phyloP scores from a whole-genome alignment of 768 basidiomycete genomes.

The Tylopilus vinaceipallidus region DNA sequence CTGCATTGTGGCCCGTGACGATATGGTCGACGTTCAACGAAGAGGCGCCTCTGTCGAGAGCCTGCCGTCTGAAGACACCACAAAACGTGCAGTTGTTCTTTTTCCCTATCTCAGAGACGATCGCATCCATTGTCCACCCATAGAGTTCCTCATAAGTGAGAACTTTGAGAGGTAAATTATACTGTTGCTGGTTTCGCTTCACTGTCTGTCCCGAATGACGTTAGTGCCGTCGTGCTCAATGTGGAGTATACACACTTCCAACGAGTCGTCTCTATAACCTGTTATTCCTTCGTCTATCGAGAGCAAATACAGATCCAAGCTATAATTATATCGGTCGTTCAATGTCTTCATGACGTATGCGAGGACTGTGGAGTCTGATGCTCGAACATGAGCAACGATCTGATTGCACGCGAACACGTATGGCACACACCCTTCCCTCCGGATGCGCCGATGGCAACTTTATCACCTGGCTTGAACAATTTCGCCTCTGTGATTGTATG shows the following conservation, averaged over 20 bases:
- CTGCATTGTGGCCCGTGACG: conserved; percentile 98
- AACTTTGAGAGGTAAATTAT: conserved; percentile 93
- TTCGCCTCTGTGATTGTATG: conserved; percentile 84
- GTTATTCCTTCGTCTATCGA: conserved; percentile 99
- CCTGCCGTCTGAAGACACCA: conserved; percentile 95
- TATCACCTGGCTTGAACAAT: conserved; percentile 86
- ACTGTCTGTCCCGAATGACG: conserved; percentile 67
- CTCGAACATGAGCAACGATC: neutral
- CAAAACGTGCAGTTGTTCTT: conserved; percentile 99
- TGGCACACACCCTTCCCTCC: conserved; percentile 85
- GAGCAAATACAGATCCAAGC: conserved; percentile 84
- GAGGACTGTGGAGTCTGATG: conserved; percentile 91
- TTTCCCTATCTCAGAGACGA: conserved; percentile 90
- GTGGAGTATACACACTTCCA: conserved; percentile 61
- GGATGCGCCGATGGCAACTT: conserved; percentile 96
- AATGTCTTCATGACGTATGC: conserved; percentile 96
- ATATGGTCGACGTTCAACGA: conserved; percentile 92
- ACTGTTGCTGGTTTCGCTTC: conserved; percentile 94
- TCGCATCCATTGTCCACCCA: conserved; percentile 99
- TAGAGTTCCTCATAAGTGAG: conserved; percentile 95
- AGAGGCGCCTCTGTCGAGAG: conserved; percentile 91
- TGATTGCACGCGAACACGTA: neutral
- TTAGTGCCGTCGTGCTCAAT: conserved; percentile 4
- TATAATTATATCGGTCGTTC: conserved; percentile 92
- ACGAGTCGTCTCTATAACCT: conserved; percentile 95